A percentile compares a stretch with the other conserved stretches of the same genome.
These are phyloP conservation scores for Populus tremula DNA, from an alignment of 345 rosid species.

Conservation along the genomic window DNA sequence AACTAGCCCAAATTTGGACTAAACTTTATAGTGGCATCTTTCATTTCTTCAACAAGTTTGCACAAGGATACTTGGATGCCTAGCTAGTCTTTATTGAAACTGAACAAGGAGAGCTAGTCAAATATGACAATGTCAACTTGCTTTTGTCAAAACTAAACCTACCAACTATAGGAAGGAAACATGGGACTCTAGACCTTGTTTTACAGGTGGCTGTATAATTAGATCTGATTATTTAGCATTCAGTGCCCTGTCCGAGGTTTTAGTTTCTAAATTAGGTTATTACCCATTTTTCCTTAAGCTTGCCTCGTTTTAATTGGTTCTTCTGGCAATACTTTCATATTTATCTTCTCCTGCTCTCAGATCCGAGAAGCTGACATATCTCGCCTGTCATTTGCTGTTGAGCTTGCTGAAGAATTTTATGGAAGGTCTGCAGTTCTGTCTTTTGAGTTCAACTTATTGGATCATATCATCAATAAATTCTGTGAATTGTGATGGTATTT, in stretches of 20 bases:
- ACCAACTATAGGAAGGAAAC: background rate
- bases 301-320: constrained; percentile 4
- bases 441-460: constrained; percentile 13
- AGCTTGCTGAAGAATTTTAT: constrained; percentile 98
- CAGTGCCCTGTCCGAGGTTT: background rate
- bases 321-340: constrained; percentile 8
- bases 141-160: background rate
- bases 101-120: background rate
- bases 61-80: background rate
- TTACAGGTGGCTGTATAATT: background rate
- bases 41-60: background rate
- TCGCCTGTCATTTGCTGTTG: constrained; percentile 96
- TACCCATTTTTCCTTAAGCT: constrained; percentile 4
- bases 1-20: background rate
- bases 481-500: constrained; percentile 6
- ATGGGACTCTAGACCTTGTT: background rate
- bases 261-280: constrained; percentile 4
- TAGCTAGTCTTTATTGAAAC: background rate
- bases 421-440: constrained; percentile 63
- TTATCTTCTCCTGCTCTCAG: constrained; percentile 40
- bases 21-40: background rate
- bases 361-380: constrained; percentile 99
- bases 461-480: constrained; percentile 2
- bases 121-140: background rate
- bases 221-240: background rate